Percentiles rank a stretch among this genome's conserved stretches.
phyloP scores from a whole-genome alignment of 495 filamentous ascomycete genomes.

The Aspergillus mulundensis region DNA sequence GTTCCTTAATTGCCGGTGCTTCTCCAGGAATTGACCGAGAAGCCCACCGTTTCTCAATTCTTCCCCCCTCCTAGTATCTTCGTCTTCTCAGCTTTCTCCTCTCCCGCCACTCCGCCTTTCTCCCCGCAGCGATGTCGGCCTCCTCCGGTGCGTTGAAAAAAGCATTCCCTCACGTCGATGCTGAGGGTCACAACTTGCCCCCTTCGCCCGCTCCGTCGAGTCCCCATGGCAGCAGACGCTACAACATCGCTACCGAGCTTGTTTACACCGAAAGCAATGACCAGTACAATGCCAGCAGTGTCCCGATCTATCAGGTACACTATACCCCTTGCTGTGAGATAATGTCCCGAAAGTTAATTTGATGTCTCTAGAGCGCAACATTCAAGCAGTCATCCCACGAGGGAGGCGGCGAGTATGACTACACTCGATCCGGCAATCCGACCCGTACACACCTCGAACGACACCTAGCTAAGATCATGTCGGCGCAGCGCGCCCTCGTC shows the following conservation, averaged over 20 bases:
- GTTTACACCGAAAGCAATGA: slow-evolving; percentile 94
- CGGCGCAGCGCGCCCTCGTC: slow-evolving; percentile 81
- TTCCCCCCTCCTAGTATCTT: neutral
- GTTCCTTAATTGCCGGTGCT: neutral
- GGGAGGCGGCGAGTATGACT: slow-evolving; percentile 87
- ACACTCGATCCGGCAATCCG: slow-evolving; percentile 94
- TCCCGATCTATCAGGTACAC: slow-evolving; percentile 86
- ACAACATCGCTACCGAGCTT: slow-evolving; percentile 91
- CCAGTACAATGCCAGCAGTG: slow-evolving; percentile 91
- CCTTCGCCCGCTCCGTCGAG: slow-evolving; percentile 93
- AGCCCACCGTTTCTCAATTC: neutral
- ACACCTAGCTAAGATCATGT: slow-evolving; percentile 98
- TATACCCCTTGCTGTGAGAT: neutral
- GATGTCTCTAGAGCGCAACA: slow-evolving; percentile 69
- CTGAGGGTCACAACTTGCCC: slow-evolving; percentile 86
- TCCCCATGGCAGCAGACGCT: slow-evolving; percentile 75
- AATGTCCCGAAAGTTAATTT: slow-evolving; percentile 13
- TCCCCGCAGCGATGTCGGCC: slow-evolving; percentile 47
- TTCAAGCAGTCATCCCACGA: slow-evolving; percentile 88
- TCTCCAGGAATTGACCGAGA: neutral
- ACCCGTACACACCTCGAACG: slow-evolving; percentile 94
- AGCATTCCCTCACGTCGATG: slow-evolving; percentile 67
- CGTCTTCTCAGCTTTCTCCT: neutral
- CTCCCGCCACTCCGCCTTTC: slow-evolving; percentile 7
- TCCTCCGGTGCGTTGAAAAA: slow-evolving; percentile 55